Percentiles rank a stretch among this genome's conserved stretches.
Conservation (phyloP, 371 early-diverging fungal species). For the Batrachochytrium dendrobatidis region DNA sequence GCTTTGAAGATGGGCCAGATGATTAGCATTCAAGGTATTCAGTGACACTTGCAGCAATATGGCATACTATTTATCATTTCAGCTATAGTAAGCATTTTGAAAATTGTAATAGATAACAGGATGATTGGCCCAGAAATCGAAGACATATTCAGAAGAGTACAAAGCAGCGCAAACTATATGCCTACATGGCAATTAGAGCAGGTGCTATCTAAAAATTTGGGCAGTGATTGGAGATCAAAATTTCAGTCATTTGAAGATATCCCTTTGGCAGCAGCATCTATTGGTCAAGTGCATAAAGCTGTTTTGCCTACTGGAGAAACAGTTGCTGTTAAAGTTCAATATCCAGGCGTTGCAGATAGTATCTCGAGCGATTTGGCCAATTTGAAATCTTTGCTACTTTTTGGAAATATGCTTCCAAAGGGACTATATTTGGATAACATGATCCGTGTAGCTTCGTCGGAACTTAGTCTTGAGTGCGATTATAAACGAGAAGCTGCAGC, state of each 20-base stretch:
- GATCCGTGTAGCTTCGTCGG: conserved; percentile 78
- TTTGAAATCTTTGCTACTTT: conserved; percentile 66
- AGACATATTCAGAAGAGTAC: conserved; percentile 74
- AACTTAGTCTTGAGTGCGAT: conserved; percentile 93
- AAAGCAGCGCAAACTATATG: conserved; percentile 94
- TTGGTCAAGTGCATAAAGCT: conserved; percentile 91
- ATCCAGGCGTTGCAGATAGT: conserved; percentile 85
- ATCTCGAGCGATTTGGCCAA: conserved; percentile 86
- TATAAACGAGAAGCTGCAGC: conserved; percentile 82
- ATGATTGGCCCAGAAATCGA: conserved; percentile 76
- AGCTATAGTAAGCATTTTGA: not conserved
- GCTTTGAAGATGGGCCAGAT: conserved; percentile 97
- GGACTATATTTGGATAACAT: conserved; percentile 96
- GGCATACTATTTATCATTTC: not conserved
- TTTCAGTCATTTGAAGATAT: conserved; percentile 57
- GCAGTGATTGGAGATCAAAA: conserved; percentile 64
- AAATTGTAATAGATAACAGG: conserved; percentile 34
- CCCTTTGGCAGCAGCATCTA: conserved; percentile 93
- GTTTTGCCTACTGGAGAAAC: conserved; percentile 26
- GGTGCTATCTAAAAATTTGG: conserved; percentile 67
- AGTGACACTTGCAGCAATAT: conserved; percentile 12
- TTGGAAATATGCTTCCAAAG: conserved; percentile 78
- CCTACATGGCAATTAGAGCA: conserved; percentile 76
- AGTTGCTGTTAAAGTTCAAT: conserved; percentile 94
- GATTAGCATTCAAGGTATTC: conserved; percentile 84